Base-by-base conservation (phyloP, 2,329 filamentous ascomycete species). In the Mycosphaerella sp. region DNA sequence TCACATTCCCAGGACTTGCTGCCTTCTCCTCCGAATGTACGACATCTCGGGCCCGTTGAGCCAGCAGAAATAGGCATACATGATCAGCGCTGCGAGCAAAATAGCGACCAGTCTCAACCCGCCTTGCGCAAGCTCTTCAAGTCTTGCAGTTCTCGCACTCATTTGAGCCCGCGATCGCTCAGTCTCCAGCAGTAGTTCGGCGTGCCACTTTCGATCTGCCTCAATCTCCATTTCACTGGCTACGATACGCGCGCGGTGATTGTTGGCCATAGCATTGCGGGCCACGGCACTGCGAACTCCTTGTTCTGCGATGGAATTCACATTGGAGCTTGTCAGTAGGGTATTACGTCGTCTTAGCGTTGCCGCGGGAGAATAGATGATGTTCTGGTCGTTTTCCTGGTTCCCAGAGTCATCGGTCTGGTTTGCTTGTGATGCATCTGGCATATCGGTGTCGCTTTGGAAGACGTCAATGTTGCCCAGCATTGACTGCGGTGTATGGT, bases 21-120 rank as follows among this genome's bases (percentile, higher is more conserved):
- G 18, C 21, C 52, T 41, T n/a, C 52, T 45, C 28, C 40, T 37
- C 34, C 52, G 47, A 28, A 54, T 49, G 18, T 54, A 54, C 13
- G 47, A 48, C 48, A 54, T 51, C 44, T 54, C 52, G 36, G 52
- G 52, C 41, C 52, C 41, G 35, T 51, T 10, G 9, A 42, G 37
- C 36, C 44, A 51, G 36, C 45, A 53, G 28, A 49, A 44, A 41
- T 21, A 41, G 18, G 41, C 50, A 37, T 53, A 53, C 16, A 46
- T 21, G 37, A 49, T 17, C n/a, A 49, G 1, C 27, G 34, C 6
- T 6, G 21, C 21, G 27, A 36, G 17, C 12, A 49, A 8, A 14
- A 49, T 13, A 9, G 16, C 37, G 28, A 46, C 13, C 16, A 41
- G 14, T 6, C 12, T 25, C 10, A 2, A 21, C 4, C 12, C 37